Percentiles rank a stretch among this genome's conserved stretches.
Evolutionary conservation across 2,329 filamentous ascomycete species (phyloP).

Genomic region (Beauveria pseudobassiana): DNA sequence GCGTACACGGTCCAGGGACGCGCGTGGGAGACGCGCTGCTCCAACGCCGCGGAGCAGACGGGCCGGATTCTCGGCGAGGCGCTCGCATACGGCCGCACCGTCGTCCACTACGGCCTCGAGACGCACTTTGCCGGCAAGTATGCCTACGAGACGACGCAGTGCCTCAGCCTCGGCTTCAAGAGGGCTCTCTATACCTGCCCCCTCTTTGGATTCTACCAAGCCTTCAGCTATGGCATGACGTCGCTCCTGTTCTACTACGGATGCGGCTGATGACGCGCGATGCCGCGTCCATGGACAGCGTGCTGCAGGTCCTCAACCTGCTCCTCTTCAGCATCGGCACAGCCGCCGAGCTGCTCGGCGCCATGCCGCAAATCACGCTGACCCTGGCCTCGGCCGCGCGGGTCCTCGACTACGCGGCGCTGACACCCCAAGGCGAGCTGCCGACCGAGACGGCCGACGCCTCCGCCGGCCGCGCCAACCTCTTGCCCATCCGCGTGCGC

Average conservation of each 20-base stretch:
- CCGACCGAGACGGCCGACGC: constrained; percentile 28
- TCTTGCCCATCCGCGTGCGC: constrained; percentile 38
- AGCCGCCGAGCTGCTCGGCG: constrained; percentile 59
- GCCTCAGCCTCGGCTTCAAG: constrained; percentile 54
- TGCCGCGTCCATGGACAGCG: constrained; percentile 42
- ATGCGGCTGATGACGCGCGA: constrained; percentile 50
- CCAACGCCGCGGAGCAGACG: constrained; percentile 52
- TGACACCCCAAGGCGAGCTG: constrained; percentile 32
- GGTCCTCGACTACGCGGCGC: constrained; percentile 57
- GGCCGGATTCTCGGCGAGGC: constrained; percentile 60
- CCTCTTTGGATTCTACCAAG: constrained; percentile 72
- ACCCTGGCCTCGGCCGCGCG: constrained; percentile 65
- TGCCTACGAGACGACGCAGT: constrained; percentile 37
- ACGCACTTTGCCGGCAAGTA: constrained; percentile 62
- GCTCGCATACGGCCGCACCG: constrained; percentile 70
- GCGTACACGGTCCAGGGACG: constrained; percentile 57
- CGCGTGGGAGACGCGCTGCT: constrained; percentile 65
- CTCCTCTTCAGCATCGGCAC: constrained; percentile 78
- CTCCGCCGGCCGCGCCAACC: constrained; percentile 9
- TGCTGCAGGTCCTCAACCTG: constrained; percentile 72
- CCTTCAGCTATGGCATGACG: constrained; percentile 61
- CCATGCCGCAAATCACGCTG: constrained; percentile 73
- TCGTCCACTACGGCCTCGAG: constrained; percentile 70
- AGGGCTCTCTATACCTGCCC: constrained; percentile 61
- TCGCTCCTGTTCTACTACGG: constrained; percentile 80